A percentile compares a stretch with the other conserved stretches of the same genome.
phyloP scores from a whole-genome alignment of 2,329 filamentous ascomycete species.

The Metarhizium rileyi region DNA sequence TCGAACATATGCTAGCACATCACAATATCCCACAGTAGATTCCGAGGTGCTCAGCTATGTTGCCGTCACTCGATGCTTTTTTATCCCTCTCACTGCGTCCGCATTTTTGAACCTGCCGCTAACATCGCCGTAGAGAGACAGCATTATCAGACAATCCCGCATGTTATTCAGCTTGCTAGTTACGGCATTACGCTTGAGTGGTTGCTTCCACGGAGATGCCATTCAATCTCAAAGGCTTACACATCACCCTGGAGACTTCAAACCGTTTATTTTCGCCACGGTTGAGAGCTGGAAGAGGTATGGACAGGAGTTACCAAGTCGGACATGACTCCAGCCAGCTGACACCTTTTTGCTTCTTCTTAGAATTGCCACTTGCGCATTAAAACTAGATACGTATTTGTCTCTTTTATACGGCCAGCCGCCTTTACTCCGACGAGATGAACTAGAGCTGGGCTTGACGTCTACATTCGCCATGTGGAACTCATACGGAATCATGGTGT shows the following conservation, averaged over 20 bases:
- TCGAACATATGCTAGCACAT: not conserved
- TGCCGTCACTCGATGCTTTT: not conserved
- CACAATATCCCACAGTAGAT: not conserved
- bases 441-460: slow-evolving; percentile 25
- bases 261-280: slow-evolving; percentile 23
- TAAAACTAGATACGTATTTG: slow-evolving; percentile 30
- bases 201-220: slow-evolving; percentile 25
- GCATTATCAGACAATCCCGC: slow-evolving; percentile 20
- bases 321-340: not conserved
- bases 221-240: slow-evolving; percentile 24
- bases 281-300: slow-evolving; percentile 28
- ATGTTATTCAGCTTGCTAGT: slow-evolving; percentile 26
- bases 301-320: not conserved
- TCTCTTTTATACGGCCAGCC: slow-evolving; percentile 23
- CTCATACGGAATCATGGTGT: slow-evolving; percentile 25
- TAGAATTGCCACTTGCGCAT: slow-evolving; percentile 24
- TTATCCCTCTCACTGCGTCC: not conserved
- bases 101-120: not conserved
- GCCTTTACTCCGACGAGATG: slow-evolving; percentile 22
- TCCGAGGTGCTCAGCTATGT: not conserved
- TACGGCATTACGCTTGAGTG: slow-evolving; percentile 22
- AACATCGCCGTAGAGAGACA: slow-evolving; percentile 18
- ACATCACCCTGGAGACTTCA: slow-evolving; percentile 27
- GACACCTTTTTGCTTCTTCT: not conserved
- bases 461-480: slow-evolving; percentile 27